Conservation (phyloP, 176 grass and related monocot species). For the Aegilops tauschii region DNA sequence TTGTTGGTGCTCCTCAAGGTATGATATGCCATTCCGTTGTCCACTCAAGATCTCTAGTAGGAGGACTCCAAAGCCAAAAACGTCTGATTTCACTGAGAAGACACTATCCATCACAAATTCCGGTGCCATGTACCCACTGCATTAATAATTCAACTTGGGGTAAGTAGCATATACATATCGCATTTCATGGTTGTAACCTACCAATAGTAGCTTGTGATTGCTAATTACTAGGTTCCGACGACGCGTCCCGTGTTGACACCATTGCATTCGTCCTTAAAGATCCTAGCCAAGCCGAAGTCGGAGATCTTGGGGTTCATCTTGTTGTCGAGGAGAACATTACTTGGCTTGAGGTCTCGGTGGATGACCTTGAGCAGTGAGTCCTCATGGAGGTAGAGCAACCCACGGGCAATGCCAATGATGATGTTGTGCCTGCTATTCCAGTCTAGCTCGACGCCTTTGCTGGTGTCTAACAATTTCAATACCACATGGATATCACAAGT, state of each 20-base stretch:
- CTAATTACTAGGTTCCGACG: slow-evolving; percentile 70
- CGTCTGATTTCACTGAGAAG: slow-evolving; percentile 81
- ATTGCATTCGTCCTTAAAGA: slow-evolving; percentile 62
- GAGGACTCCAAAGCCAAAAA: slow-evolving; percentile 83
- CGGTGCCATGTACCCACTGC: slow-evolving; percentile 87
- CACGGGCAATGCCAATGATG: slow-evolving; percentile 67
- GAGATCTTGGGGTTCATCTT: slow-evolving; percentile 96
- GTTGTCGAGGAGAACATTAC: slow-evolving; percentile 79
- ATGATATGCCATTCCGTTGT: slow-evolving; percentile 49
- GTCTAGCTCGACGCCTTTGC: slow-evolving; percentile 46
- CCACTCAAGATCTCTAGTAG: slow-evolving; percentile 83
- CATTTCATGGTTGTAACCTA: no score
- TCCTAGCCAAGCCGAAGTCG: slow-evolving; percentile 95
- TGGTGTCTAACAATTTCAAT: slow-evolving; percentile 29
- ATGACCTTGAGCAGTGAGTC: slow-evolving; percentile 75
- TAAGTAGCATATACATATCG: neutral
- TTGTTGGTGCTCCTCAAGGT: slow-evolving; percentile 61
- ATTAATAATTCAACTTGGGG: neutral
- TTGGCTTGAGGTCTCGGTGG: slow-evolving; percentile 83
- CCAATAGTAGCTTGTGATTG: no score
- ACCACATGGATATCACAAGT: no score
- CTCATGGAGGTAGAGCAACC: slow-evolving; percentile 86
- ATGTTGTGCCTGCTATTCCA: slow-evolving; percentile 64
- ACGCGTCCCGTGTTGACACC: slow-evolving; percentile 63
- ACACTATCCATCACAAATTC: slow-evolving; percentile 65